Evolutionary conservation across 176 grass and related monocot species (phyloP), one percentile per base, ranked within the genome.

Genomic region (Olyra latifolia): DNA sequence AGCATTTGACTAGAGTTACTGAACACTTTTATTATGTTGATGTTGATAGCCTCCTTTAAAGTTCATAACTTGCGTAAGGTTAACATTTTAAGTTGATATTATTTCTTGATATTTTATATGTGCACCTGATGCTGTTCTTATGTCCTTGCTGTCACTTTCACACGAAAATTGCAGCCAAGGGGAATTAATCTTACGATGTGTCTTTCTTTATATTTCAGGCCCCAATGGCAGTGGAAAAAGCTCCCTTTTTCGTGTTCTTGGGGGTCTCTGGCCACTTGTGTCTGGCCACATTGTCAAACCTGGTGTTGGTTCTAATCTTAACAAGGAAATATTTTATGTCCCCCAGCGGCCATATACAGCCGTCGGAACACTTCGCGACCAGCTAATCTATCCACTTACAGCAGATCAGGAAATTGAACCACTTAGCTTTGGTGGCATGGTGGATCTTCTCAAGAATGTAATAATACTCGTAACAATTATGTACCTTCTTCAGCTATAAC

Each of bases 281-380:
- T 95, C 96, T 76, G 96, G 96, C 73, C 86, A 95, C 83, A 98
- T 98, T 89, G 90, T 94, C 58, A 98, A 98, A 87, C 96, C 96
- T 83, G 96, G 96, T 78, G 91, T 98, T 76, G 96, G 96, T 82
- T 95, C 90, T 45, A 94, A 98, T 91, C 92, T 98, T 66, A 98
- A 98, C 66, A 98, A 98, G 88, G 96, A 98, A 86, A 98, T 98
- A 44, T 98, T 98, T 83, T 98, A 98, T 94, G 96, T 98, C 1
- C 96, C 96, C 20, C 96, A 98, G 83, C 87, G 92, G 54, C 96
- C 96, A 58, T 98, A 98, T 87, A 98, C 92, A 84, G 96, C 92
- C 8, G 92, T 95, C 22, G 96, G 96, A 60, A 98, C 96, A 67
- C 96, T 98, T 69, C 88, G 96, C 1, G 96, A 95, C 66, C 96